Base-by-base conservation (phyloP, 176 grass and related monocot species). In the Rhipidocladum racemiflorum region DNA sequence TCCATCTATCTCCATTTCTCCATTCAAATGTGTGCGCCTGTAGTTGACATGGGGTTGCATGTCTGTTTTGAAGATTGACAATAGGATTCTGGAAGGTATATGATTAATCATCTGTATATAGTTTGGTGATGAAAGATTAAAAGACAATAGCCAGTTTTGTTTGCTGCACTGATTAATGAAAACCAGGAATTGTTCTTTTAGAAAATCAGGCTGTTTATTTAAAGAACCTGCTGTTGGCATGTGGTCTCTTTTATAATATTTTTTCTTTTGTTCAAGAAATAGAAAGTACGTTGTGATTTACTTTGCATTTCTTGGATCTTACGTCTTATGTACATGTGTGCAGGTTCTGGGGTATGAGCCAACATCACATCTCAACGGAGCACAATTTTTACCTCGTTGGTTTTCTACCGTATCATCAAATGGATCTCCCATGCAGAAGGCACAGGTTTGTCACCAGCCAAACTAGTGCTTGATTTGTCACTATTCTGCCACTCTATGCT, bases 381-480 rank as follows among this genome's bases (percentile, higher is more conserved):
- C 80, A 61, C 90, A 89, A 24, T 44, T 74, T 81, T 77, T 81
- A 68, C 80, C 70, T 44, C 57, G 40, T 25, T 81, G 79, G 83
- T 89, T 92, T 81, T 89, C 85, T 65, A 81, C 48, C 50, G 35
- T 40, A 45, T 56, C 79, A 66, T 83, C 87, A 29, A 76, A 76
- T 76, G 90, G 56, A 87, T 75, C 80, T 25, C 46, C 40, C 38
- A 18, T 75, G 59, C 87, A 92, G 80, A 88, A 75, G 57, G 10
- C 80, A 56, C 82, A 74, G 85, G 90, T 88, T 85, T 77, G 65
- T 49, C 29, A 23, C n/a, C 24, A 59, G 29, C 30, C 45, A 43
- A 54, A 70, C 45, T 28, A n/a, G 66, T 56, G 42, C 8, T 46
- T 85, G 40, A 67, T 67, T 82, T 75, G 48, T 60, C 59, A 65